These are phyloP conservation scores for Udeniomyces megalosporus DNA, from an alignment of 768 basidiomycete genomes.

Conservation along the genomic window DNA sequence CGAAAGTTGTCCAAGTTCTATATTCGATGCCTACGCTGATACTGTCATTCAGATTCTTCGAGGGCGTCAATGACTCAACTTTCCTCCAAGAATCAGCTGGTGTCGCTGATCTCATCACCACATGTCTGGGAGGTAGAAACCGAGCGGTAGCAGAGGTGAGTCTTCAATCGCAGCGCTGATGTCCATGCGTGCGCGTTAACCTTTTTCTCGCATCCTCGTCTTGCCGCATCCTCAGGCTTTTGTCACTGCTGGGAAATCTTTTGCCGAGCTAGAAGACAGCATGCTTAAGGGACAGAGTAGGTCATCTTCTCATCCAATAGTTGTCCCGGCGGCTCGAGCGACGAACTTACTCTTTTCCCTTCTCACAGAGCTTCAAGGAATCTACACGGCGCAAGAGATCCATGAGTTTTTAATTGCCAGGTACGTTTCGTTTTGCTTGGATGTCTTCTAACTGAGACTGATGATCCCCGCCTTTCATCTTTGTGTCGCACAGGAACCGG, in stretches of 20 bases:
- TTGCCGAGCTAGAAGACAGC: conserved; percentile 13
- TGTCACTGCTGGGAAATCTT: conserved; percentile 1
- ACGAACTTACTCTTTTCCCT: background rate
- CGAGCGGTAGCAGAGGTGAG: conserved; percentile 16
- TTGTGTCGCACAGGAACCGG: background rate
- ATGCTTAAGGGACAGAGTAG: conserved; percentile 23
- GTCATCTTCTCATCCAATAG: background rate
- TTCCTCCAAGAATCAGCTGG: conserved; percentile 35
- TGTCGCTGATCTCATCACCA: conserved; percentile 36
- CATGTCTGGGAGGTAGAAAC: conserved; percentile 30
- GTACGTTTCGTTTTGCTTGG: no score
- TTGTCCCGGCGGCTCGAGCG: background rate
- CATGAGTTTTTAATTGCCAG: background rate
- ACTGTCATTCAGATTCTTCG: conserved; percentile 30
- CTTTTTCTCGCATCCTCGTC: background rate
- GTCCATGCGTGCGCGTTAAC: background rate
- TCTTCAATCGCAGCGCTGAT: background rate
- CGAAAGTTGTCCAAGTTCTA: background rate
- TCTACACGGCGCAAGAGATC: conserved; percentile 15
- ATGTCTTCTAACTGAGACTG: no score
- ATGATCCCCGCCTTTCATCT: no score
- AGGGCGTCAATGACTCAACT: conserved; percentile 30
- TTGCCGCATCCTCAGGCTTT: background rate
- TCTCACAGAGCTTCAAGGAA: conserved; percentile 11
- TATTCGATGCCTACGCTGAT: no score